Conservation (phyloP, 148 eudicot genomes). For the Rhododendron vialii region DNA sequence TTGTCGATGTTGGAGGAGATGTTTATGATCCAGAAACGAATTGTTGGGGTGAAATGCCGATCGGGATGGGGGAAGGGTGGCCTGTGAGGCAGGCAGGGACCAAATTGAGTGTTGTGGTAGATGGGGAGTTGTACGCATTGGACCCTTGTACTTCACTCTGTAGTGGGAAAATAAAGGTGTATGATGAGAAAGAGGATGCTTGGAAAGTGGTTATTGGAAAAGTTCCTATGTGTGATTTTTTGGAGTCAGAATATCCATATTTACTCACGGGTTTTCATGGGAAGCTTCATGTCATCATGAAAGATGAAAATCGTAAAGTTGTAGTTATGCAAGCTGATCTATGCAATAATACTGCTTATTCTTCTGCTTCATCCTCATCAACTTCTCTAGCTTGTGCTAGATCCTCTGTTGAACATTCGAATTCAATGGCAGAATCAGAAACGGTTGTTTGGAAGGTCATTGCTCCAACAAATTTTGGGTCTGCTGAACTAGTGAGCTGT, state of each 20-base stretch:
- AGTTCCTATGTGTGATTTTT: slow-evolving; percentile 42
- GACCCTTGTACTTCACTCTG: slow-evolving; percentile 73
- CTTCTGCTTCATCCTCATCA: slow-evolving; percentile 19
- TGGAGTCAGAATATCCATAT: slow-evolving; percentile 76
- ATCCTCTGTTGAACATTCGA: neutral
- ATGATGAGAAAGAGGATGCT: slow-evolving; percentile 66
- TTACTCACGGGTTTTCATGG: slow-evolving; percentile 69
- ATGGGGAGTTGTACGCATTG: slow-evolving; percentile 70
- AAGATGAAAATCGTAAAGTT: slow-evolving; percentile 51
- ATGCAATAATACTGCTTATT: slow-evolving; percentile 10
- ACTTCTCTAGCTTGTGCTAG: slow-evolving; percentile 8
- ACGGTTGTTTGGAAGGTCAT: slow-evolving; percentile 55
- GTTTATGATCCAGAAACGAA: slow-evolving; percentile 81
- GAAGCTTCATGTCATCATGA: slow-evolving; percentile 81
- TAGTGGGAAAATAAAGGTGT: slow-evolving; percentile 67
- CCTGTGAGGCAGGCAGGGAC: slow-evolving; percentile 98
- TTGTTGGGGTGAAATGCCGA: slow-evolving; percentile 88
- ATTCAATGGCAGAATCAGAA: slow-evolving; percentile 16
- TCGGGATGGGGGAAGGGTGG: slow-evolving; percentile 98
- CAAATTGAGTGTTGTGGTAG: slow-evolving; percentile 70
- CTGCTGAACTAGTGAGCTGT: slow-evolving; percentile 20
- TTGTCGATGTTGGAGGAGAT: slow-evolving; percentile 96
- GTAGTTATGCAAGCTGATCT: slow-evolving; percentile 54
- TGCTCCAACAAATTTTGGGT: slow-evolving; percentile 26
- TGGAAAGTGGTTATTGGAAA: slow-evolving; percentile 67